Base-by-base conservation (phyloP, 1,139 yeast genomes). In the Debaryomyces robertsiae region DNA sequence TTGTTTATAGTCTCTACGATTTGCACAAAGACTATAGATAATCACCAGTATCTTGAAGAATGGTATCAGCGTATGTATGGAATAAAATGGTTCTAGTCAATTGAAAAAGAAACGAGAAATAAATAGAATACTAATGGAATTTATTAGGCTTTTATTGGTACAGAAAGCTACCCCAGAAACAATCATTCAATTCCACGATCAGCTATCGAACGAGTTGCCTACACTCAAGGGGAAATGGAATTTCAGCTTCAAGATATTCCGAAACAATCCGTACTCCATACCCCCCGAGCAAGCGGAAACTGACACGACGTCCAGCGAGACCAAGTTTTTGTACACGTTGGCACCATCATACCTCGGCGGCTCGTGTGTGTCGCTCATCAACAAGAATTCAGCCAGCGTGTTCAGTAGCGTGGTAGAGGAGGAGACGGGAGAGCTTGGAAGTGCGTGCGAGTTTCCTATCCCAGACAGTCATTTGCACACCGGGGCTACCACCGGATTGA, bases 141-240 rank as follows among this genome's bases (percentile, higher is more conserved):
- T n/a, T n/a, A 17, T n/a, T 50, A 75, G 85, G 3, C 75, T 80
- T 4, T 57, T 79, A 23, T 63, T 81, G 23, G 79, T 78, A 13
- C 75, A 69, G 39, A 69, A 69, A 44, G 84, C 86, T 3, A 72
- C 81, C 4, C 84, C 86, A 2, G 82, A 83, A 27, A 77, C 84
- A 3, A 82, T 84, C 31, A 69, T 83, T 0, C 78, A 78, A 43
- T 75, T 84, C 50, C 86, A 82, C 50, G 91, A 84, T 57, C 77
- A 77, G 47, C 69, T 84, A 11, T 74, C 82, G 13, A 83, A 84
- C 50, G 81, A 79, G 45, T 67, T 82, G 19, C 88, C 90, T 0
- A 68, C 75, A 11, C 53, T 73, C 2, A 65, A 74, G 30, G 85
- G 87, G 2, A 70, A 77, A 42, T 84, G 91, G 91, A 66, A 63